Percentiles rank a stretch among this genome's conserved stretches.
These are phyloP conservation scores for Symmetrospora coprosmae DNA, from an alignment of 768 basidiomycete species.

Conservation along the genomic window DNA sequence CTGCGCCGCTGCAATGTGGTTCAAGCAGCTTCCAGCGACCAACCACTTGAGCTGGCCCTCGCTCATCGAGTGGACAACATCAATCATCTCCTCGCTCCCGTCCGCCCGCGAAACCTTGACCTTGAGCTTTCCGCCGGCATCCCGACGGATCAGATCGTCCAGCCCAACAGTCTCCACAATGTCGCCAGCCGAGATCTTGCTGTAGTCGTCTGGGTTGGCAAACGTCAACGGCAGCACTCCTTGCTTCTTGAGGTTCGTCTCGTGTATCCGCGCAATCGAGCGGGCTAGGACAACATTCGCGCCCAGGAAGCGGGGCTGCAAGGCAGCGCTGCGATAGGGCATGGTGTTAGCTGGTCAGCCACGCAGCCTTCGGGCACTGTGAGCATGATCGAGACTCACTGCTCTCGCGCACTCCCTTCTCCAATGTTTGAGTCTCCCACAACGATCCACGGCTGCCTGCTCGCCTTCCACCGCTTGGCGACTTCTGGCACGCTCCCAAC, in stretches of 20 bases:
- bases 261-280: conserved; percentile 95
- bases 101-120: conserved; percentile 51
- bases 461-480: conserved; percentile 73
- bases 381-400: conserved; percentile 36
- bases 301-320: conserved; percentile 63
- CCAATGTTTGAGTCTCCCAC: conserved; percentile 91
- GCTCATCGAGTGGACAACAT: conserved; percentile 19
- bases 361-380: too few relatives aligned
- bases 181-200: conserved; percentile 62
- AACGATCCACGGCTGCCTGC: conserved; percentile 77
- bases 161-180: conserved; percentile 71
- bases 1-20: conserved; percentile 47
- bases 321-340: conserved; percentile 58
- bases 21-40: conserved; percentile 71
- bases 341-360: too few relatives aligned
- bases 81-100: conserved; percentile 16
- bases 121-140: conserved; percentile 33
- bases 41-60: conserved; percentile 58
- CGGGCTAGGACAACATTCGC: conserved; percentile 41
- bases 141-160: conserved; percentile 44
- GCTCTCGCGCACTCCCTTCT: conserved; percentile 93
- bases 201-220: conserved; percentile 68
- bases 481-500: conserved; percentile 74
- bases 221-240: conserved; percentile 95
- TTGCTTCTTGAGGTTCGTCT: conserved; percentile 72